Evolutionary conservation across 345 rosid species (phyloP).

Genomic region (Salix caprea): DNA sequence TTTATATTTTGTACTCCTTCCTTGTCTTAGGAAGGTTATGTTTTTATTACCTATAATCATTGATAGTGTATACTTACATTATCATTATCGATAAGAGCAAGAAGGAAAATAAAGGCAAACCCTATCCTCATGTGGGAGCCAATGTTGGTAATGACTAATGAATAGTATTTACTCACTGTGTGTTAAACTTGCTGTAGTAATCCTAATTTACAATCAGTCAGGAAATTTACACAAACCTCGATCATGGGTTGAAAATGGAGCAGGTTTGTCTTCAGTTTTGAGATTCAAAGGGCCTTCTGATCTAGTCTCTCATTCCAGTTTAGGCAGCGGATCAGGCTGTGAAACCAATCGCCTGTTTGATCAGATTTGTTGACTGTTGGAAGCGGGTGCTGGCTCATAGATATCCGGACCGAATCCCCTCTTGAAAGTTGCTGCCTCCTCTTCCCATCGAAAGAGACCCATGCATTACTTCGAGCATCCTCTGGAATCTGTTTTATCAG

Average conservation of each 20-base stretch:
- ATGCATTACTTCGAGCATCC: slow-evolving; percentile 93
- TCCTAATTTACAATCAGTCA: slow-evolving; percentile 31
- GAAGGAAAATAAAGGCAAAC: slow-evolving; percentile 2
- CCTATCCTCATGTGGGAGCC: slow-evolving; percentile 14
- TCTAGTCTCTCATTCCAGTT: slow-evolving; percentile 97
- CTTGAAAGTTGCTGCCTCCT: slow-evolving; percentile 96
- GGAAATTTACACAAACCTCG: slow-evolving; percentile 35
- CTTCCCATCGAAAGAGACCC: slow-evolving; percentile 99
- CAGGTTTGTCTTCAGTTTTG: slow-evolving; percentile 5
- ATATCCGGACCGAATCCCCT: slow-evolving; percentile 83
- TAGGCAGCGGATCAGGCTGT: slow-evolving; percentile 87
- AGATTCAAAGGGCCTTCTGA: slow-evolving; percentile 69
- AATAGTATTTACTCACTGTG: slow-evolving; percentile 4
- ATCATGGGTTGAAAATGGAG: slow-evolving; percentile 6
- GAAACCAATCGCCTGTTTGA: slow-evolving; percentile 97
- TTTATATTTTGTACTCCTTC: background rate
- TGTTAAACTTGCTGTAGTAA: slow-evolving; percentile 2
- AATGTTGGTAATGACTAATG: background rate
- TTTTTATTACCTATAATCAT: slow-evolving; percentile 2
- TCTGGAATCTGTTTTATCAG: slow-evolving; percentile 62
- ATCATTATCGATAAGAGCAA: background rate
- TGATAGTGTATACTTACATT: background rate
- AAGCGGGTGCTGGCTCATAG: slow-evolving; percentile 94
- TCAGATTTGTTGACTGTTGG: slow-evolving; percentile 92
- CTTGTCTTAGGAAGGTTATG: background rate